These are phyloP conservation scores for Erysimum pusillum DNA, from an alignment of 441 rosid genomes.

Conservation along the genomic window DNA sequence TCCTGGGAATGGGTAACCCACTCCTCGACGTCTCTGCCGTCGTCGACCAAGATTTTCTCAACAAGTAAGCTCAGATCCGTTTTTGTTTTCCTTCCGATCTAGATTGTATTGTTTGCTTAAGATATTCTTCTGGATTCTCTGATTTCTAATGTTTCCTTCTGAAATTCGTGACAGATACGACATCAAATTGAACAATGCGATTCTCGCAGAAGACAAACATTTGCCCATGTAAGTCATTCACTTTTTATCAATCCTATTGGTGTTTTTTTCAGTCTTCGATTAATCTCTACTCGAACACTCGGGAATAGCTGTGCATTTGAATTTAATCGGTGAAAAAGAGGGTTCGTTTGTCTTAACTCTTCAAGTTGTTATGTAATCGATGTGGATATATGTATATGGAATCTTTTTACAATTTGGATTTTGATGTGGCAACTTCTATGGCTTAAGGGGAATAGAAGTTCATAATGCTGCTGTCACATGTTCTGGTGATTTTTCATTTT, in stretches of 20 bases:
- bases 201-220: constrained; percentile 95
- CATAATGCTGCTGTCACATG: neutral
- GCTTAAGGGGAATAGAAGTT: neutral
- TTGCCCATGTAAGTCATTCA: constrained; percentile 75
- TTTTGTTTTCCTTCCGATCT: constrained; percentile 5
- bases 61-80: constrained; percentile 58
- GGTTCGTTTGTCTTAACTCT: neutral
- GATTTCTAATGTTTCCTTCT: neutral
- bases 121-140: neutral
- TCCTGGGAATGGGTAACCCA: constrained; percentile 96
- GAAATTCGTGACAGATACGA: constrained; percentile 56
- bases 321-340: too few species aligned
- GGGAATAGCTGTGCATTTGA: too few species aligned
- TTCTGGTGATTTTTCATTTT: neutral
- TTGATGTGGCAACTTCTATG: constrained; percentile 14
- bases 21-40: constrained; percentile 94
- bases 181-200: constrained; percentile 86
- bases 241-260: constrained; percentile 1
- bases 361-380: constrained; percentile 16
- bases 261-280: neutral
- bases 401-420: constrained; percentile 1
- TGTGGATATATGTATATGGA: neutral
- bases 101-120: neutral
- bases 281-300: too few species aligned
- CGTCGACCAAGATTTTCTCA: constrained; percentile 82